Evolutionary conservation across 371 early-diverging fungal genomes (phyloP).

Genomic region (Rhizomucor pusillus): DNA sequence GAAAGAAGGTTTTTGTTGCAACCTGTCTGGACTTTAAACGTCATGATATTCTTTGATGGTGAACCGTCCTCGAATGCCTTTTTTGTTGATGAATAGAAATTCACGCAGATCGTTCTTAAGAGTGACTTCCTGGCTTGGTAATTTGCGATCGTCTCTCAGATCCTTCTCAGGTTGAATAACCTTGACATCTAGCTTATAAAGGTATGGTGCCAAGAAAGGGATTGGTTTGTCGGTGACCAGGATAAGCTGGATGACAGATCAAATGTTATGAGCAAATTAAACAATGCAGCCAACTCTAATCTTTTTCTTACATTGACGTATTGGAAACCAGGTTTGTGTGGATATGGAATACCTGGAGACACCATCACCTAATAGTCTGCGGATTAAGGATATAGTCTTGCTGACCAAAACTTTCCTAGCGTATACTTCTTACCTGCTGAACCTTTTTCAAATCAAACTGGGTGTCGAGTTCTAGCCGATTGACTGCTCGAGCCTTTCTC

Average conservation of each 20-base stretch:
- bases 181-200: constrained; percentile 52
- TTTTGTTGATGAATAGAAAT: constrained; percentile 60
- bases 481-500: constrained; percentile 50
- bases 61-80: constrained; percentile 55
- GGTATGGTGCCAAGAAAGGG: constrained; percentile 61
- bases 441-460: constrained; percentile 49
- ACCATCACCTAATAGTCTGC: constrained; percentile 49
- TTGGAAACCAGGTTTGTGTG: constrained; percentile 51
- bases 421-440: constrained; percentile 34
- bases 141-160: constrained; percentile 28
- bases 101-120: constrained; percentile 63
- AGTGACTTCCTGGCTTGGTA: constrained; percentile 47
- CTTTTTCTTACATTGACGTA: constrained; percentile 62
- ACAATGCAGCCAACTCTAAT: too few relatives aligned
- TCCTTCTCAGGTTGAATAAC: constrained; percentile 46
- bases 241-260: constrained; percentile 34
- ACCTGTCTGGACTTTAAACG: constrained; percentile 29
- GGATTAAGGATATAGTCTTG: too few relatives aligned
- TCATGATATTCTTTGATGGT: constrained; percentile 60
- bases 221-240: constrained; percentile 50
- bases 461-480: constrained; percentile 59
- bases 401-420: too few relatives aligned
- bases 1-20: too few relatives aligned
- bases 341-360: constrained; percentile 52
- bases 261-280: background rate